Evolutionary conservation across 2,329 filamentous ascomycete genomes (phyloP).

Genomic region (Colletotrichum shisoi): DNA sequence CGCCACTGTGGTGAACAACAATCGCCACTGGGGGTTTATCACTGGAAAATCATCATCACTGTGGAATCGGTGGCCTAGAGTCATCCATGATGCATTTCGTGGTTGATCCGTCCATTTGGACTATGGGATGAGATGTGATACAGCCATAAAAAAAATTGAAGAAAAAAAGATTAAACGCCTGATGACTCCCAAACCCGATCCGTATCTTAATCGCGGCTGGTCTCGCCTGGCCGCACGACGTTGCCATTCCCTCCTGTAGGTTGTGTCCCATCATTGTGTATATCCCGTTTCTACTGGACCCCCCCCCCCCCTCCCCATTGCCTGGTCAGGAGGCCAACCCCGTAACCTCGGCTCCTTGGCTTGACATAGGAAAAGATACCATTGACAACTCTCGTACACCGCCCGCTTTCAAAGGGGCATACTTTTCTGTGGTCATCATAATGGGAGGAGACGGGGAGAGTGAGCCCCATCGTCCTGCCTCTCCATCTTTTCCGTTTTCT

Average conservation of each 20-base stretch:
- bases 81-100: neutral
- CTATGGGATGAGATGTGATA: constrained; percentile 28
- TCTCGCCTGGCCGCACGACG: neutral
- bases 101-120: constrained; percentile 7
- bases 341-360: neutral
- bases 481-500: constrained; percentile 15
- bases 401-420: constrained; percentile 18
- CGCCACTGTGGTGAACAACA: too few species aligned
- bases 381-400: constrained; percentile 32
- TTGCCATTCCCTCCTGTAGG: neutral
- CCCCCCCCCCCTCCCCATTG: neutral
- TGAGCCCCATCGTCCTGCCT: neutral
- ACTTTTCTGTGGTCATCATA: constrained; percentile 11
- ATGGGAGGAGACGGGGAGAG: neutral
- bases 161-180: neutral
- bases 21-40: too few species aligned
- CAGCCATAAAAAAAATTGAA: constrained; percentile 7
- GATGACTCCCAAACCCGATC: neutral
- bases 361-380: constrained; percentile 25
- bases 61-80: too few species aligned
- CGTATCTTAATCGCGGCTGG: constrained; percentile 1
- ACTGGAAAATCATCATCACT: neutral
- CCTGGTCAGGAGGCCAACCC: neutral
- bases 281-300: constrained; percentile 2
- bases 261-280: neutral